These are phyloP conservation scores for Pistacia integerrima DNA, from an alignment of 345 rosid genomes.

Conservation along the genomic window DNA sequence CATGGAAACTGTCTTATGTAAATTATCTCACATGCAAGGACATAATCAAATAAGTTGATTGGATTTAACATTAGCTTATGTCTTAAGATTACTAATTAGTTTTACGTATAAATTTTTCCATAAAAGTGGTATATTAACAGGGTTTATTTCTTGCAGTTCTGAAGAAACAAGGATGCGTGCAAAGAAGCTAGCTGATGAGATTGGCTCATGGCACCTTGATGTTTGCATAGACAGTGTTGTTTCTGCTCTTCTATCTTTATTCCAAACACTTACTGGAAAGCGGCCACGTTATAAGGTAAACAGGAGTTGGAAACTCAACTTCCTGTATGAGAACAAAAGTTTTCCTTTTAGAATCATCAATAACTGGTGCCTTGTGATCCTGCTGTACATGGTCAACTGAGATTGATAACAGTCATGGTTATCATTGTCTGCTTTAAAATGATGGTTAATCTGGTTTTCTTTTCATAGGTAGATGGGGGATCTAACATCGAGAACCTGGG, in stretches of 20 bases:
- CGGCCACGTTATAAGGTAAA: slow-evolving; percentile 78
- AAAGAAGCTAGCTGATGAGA: slow-evolving; percentile 80
- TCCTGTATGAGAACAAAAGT: not conserved
- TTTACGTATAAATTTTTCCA: not conserved
- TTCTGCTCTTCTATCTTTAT: slow-evolving; percentile 73
- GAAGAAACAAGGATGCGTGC: slow-evolving; percentile 69
- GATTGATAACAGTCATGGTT: not conserved
- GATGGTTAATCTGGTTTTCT: slow-evolving; percentile 9
- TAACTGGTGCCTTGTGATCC: not conserved
- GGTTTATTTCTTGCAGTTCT: slow-evolving; percentile 56
- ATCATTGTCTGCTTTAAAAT: slow-evolving; percentile 2
- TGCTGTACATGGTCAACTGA: not conserved
- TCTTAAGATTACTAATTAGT: slow-evolving; percentile 6
- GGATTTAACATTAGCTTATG: not conserved
- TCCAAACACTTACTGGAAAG: slow-evolving; percentile 86
- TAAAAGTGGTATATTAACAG: slow-evolving; percentile 4
- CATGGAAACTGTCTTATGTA: not conserved
- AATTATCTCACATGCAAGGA: not conserved
- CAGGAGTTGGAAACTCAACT: not conserved
- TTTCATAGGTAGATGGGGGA: slow-evolving; percentile 84
- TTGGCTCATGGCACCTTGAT: slow-evolving; percentile 96
- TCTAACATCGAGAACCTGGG: slow-evolving; percentile 86
- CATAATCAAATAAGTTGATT: not conserved
- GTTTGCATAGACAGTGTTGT: slow-evolving; percentile 78
- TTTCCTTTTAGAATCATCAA: not conserved